These are phyloP conservation scores for Lactarius akahatsu DNA, from an alignment of 768 basidiomycete species.

Conservation along the genomic window DNA sequence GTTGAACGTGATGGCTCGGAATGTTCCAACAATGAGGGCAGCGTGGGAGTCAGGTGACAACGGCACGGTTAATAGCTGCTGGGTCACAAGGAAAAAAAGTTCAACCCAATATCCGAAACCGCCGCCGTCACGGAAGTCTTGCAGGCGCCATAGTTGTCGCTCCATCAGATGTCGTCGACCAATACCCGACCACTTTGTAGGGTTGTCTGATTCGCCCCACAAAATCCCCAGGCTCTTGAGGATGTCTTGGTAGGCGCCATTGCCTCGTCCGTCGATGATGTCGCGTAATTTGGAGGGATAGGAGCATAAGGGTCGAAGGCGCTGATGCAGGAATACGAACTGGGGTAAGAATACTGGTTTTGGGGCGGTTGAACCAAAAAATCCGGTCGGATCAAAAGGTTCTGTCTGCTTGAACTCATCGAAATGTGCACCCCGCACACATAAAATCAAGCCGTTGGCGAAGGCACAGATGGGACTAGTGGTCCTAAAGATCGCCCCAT, in stretches of 20 bases:
- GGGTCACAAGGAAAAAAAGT: not conserved
- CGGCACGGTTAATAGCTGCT: not conserved
- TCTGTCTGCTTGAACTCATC: not conserved
- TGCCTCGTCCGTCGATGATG: no score
- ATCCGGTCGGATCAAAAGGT: not conserved
- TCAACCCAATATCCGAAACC: not conserved
- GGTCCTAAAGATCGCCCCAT: not conserved
- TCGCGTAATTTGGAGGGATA: no score
- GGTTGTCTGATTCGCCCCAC: not conserved
- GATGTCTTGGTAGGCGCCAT: no score
- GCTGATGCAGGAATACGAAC: no score
- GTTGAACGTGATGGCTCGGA: not conserved
- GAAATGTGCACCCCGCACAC: not conserved
- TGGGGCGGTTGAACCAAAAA: no score
- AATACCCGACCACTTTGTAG: not conserved
- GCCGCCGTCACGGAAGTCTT: not conserved
- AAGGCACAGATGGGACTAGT: not conserved
- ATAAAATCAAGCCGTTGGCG: not conserved
- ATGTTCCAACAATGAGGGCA: not conserved
- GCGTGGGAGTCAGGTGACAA: not conserved
- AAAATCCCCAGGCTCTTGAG: no score
- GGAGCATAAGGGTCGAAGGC: no score
- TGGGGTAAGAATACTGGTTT: no score
- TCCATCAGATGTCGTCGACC: not conserved
- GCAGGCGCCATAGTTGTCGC: not conserved